Evolutionary conservation across 1,284 basidiomycete genomes (phyloP), one percentile per base, ranked within the genome.

Genomic region (Blastosporella zonata): DNA sequence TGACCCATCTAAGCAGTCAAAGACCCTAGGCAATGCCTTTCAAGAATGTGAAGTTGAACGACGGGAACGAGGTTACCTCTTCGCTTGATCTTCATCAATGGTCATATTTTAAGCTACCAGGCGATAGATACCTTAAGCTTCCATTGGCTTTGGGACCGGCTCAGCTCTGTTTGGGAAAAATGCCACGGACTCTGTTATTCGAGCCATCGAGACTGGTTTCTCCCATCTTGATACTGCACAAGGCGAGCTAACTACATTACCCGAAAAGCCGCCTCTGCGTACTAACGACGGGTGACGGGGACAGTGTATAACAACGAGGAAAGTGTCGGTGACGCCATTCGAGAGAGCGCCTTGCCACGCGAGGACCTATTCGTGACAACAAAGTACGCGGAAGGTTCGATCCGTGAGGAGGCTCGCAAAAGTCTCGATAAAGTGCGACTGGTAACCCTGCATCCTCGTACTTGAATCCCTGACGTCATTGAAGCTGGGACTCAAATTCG

Each of bases 401-500:
- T 75, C 3, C 69, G 65, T 37, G 62, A 72, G 33, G 68, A 65
- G 2, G 44, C 71, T 12, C 52, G 60, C n/a, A 55, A 46, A 6
- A 75, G 71, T 47, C 50, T 74, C 28, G 46, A 46, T 9, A 72
- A 67, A 55, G 72, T 70, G 46, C 22, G 47, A 37, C 21, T 18
- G 20, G 12, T 18, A 27, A 23, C 34, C 13, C 46, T 15, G 31
- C 33, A 29, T 22, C 22, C 29, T 3, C 2, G 21, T 41, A n/a
- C n/a, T n/a, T 4, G 31, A 33, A 35, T 4, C 18, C 6, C 6
- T 35, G 34, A 35, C 15, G 34, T 35, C 21, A 12, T 12, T 38
- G 2, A 25, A 87, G 83, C 77, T 90, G 9, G 82, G 81, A 1
- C 58, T 90, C 5, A 71, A 81, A 40, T 81, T 84, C 53, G 69